Conservation (phyloP, 2,329 filamentous ascomycete species). For the Aspergillus ruber region DNA sequence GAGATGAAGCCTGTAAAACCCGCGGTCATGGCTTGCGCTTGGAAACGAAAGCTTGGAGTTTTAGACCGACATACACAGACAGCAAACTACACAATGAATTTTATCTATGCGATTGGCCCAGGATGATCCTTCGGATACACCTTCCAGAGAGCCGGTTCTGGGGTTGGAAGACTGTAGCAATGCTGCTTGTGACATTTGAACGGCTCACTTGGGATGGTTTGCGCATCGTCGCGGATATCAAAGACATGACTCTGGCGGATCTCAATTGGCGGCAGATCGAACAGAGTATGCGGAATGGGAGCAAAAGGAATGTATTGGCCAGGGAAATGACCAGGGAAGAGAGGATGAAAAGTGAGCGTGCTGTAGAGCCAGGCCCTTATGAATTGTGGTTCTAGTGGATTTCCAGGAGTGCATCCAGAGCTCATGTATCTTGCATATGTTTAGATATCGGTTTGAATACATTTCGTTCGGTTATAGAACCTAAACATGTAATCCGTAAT, state of each 20-base stretch:
- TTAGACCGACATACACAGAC: conserved; percentile 6
- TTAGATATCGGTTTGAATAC: too few relatives aligned
- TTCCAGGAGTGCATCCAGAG: too few relatives aligned
- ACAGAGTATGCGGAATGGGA: conserved; percentile 2
- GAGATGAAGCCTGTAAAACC: conserved; percentile 6
- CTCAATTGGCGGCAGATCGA: conserved; percentile 18
- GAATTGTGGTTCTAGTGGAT: neutral
- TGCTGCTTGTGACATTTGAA: conserved; percentile 22
- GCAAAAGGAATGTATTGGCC: neutral
- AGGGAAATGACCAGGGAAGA: too few relatives aligned
- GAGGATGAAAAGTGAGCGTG: neutral
- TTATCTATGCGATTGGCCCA: conserved; percentile 8
- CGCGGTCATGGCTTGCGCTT: conserved; percentile 12
- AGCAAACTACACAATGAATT: conserved; percentile 18
- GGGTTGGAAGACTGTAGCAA: conserved; percentile 22
- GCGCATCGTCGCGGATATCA: conserved; percentile 14
- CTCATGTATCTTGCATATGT: too few relatives aligned
- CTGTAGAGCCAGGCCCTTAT: neutral
- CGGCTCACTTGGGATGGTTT: conserved; percentile 16
- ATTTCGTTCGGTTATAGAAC: too few relatives aligned
- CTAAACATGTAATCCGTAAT: too few relatives aligned
- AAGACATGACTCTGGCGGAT: conserved; percentile 14
- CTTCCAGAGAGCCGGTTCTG: conserved; percentile 17
- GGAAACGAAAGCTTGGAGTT: conserved; percentile 16
- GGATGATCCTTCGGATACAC: conserved; percentile 17